Evolutionary conservation across 176 grass and related monocot species (phyloP).

Genomic region (Elaeis guineensis): DNA sequence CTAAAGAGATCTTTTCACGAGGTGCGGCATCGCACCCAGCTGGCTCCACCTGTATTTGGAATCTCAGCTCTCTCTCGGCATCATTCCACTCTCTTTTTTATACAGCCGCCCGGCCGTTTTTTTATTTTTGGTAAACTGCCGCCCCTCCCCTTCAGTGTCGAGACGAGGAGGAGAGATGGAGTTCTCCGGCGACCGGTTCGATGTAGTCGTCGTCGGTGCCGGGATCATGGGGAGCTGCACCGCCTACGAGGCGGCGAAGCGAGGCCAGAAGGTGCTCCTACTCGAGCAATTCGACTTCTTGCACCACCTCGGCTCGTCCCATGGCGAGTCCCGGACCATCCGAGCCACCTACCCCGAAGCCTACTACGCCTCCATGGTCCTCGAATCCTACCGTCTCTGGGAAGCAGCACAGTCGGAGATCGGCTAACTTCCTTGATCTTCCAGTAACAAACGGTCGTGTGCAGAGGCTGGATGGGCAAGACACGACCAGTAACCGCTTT

Average conservation of each 20-base stretch:
- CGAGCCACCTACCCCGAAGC: slow-evolving; percentile 69
- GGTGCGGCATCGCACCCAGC: too few relatives aligned
- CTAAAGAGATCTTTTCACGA: too few relatives aligned
- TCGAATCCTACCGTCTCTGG: slow-evolving; percentile 49
- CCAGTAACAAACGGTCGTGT: too few relatives aligned
- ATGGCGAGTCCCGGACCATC: slow-evolving; percentile 92
- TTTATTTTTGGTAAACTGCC: too few relatives aligned
- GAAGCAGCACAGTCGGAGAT: slow-evolving; percentile 44
- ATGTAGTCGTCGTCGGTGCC: slow-evolving; percentile 64
- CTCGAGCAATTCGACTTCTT: slow-evolving; percentile 88
- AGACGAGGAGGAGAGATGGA: background rate
- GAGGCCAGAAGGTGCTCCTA: slow-evolving; percentile 39
- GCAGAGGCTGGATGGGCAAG: too few relatives aligned
- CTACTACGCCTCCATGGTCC: slow-evolving; percentile 72
- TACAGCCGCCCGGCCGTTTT: too few relatives aligned
- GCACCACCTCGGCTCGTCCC: slow-evolving; percentile 75
- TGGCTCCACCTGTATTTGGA: too few relatives aligned
- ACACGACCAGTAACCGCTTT: too few relatives aligned
- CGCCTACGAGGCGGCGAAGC: slow-evolving; percentile 51
- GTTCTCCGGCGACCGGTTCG: slow-evolving; percentile 24
- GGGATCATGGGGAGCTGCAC: slow-evolving; percentile 96
- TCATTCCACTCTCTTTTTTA: too few relatives aligned
- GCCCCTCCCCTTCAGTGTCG: too few relatives aligned
- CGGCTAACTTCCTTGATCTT: too few relatives aligned
- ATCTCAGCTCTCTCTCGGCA: too few relatives aligned